A percentile compares a stretch with the other conserved stretches of the same genome.
phyloP scores from a whole-genome alignment of 202 grass and related monocot genomes.

The Zoysia matrella region DNA sequence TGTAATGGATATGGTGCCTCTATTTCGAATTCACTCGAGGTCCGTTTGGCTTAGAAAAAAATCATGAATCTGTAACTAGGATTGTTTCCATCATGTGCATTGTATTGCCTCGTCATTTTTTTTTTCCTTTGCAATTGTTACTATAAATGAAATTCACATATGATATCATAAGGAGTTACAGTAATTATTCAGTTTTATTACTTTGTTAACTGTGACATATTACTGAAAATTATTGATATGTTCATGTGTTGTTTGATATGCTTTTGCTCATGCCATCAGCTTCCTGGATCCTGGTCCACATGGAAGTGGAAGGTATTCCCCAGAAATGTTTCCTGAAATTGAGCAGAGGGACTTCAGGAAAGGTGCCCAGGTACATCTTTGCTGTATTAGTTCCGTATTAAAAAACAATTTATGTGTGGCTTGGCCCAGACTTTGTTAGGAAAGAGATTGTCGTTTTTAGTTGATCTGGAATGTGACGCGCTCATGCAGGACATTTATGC shows the following conservation, averaged over 20 bases:
- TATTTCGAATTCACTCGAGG: constrained; percentile 26
- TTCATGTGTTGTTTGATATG: neutral
- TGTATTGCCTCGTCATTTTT: neutral
- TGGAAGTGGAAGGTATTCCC: constrained; percentile 94
- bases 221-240: neutral
- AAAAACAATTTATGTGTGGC: constrained; percentile 4
- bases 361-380: constrained; percentile 78
- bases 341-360: constrained; percentile 93
- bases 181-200: constrained; percentile 1
- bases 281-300: constrained; percentile 96
- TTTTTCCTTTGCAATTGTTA: constrained; percentile 19
- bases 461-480: neutral
- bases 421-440: neutral
- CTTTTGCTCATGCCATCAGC: constrained; percentile 52
- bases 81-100: constrained; percentile 16
- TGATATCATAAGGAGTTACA: neutral
- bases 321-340: constrained; percentile 83
- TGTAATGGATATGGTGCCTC: constrained; percentile 7
- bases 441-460: neutral
- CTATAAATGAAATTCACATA: constrained; percentile 24
- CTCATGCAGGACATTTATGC: neutral
- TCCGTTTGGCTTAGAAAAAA: constrained; percentile 18
- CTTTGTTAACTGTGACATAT: neutral
- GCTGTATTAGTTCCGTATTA: constrained; percentile 25
- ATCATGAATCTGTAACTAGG: constrained; percentile 4